phyloP scores from a whole-genome alignment of 768 basidiomycete species.

The Chiua virens region DNA sequence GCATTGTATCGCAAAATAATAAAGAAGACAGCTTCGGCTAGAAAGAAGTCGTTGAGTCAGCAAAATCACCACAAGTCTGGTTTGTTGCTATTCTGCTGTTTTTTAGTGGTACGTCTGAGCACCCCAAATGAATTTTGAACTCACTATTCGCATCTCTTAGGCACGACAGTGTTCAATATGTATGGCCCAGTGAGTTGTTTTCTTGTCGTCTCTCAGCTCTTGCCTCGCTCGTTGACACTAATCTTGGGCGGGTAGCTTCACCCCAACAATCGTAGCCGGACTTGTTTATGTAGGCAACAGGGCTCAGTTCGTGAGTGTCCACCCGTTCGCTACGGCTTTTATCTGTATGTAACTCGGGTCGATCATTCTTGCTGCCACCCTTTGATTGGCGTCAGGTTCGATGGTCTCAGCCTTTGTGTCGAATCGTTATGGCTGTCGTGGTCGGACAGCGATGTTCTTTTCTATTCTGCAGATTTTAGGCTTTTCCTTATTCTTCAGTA shows the following conservation, averaged over 20 bases:
- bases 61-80: conserved; percentile 53
- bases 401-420: conserved; percentile 48
- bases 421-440: conserved; percentile 53
- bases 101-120: conserved; percentile 42
- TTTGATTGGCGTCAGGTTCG: conserved; percentile 30
- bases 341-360: conserved; percentile 34
- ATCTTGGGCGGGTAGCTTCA: conserved; percentile 47
- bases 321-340: conserved; percentile 53
- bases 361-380: not conserved
- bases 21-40: conserved; percentile 51
- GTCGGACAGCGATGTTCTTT: conserved; percentile 44
- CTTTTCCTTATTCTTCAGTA: conserved; percentile 57
- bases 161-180: conserved; percentile 15
- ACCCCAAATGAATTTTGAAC: not conserved
- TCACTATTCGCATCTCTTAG: conserved; percentile 3
- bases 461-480: conserved; percentile 46
- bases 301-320: conserved; percentile 64
- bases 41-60: conserved; percentile 50
- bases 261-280: conserved; percentile 62
- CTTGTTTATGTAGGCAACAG: conserved; percentile 55
- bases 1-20: conserved; percentile 40
- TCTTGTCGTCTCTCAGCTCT: conserved; percentile 12
- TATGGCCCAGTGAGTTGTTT: conserved; percentile 21
- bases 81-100: conserved; percentile 51
- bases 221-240: conserved; percentile 33